Evolutionary conservation across 495 filamentous ascomycete genomes (phyloP), one percentile per base, ranked within the genome.

Genomic region (Aspergillus ostianus): DNA sequence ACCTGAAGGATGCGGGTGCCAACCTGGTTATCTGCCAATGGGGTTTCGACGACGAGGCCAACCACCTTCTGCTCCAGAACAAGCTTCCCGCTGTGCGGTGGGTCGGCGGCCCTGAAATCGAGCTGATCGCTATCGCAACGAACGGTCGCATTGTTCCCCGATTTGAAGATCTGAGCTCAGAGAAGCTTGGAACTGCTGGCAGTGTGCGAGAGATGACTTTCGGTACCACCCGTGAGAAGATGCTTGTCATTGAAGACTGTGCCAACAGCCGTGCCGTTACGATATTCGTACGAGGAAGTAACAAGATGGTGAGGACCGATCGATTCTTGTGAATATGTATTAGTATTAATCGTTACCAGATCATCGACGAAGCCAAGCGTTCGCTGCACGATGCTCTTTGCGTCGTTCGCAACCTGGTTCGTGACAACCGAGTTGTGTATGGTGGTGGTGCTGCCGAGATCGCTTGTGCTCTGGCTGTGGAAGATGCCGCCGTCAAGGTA

Each of bases 31-130:
- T 99, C 66, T 99, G 95, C 77, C 94, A 99, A 72, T 99, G 94
- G 94, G 94, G 94, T 64, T 99, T 99, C 73, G 94, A 99, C 69
- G 94, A 99, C 68, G 94, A 99, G 77, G 94, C 94, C 45, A 99
- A 99, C 73, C 94, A 99, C 72, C 76, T 99, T 23, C 84, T 99
- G 36, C 84, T 98, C 52, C 93, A 97, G 73, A 98, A 98, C 78
- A 84, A 95, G 65, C 85, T 99, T 13, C 94, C 94, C 12, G 94
- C 94, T 36, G 95, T 99, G 53, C 82, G 94, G 73, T 99, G 94
- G 94, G 94, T 99, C 46, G 94, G 94, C 66, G 94, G 94, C 7
- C 94, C 95, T 3, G 94, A 99, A 80, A 97, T 99, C 64, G 94
- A 99, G 71, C 79, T 99, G 57, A 97, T 99, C 71, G 94, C 94